A percentile compares a stretch with the other conserved stretches of the same genome.
Evolutionary conservation across 2,329 filamentous ascomycete species (phyloP).

Genomic region (Neonectria ditissima): DNA sequence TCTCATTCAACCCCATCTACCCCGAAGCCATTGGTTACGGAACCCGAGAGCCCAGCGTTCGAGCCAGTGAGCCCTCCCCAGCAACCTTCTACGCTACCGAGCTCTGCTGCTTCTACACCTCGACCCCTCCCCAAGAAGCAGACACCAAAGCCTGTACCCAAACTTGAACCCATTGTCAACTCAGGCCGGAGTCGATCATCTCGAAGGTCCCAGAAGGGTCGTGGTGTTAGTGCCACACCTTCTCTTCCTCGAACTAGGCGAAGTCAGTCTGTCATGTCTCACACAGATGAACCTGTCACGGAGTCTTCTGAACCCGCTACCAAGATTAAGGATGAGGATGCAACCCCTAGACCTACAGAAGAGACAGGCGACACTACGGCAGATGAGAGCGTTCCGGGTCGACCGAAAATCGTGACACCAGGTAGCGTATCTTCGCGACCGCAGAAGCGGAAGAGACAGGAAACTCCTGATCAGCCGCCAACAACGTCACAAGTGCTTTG

Average conservation of each 20-base stretch:
- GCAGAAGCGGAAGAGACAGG: conserved; percentile 69
- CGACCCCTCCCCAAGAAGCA: conserved; percentile 50
- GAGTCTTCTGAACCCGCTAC: conserved; percentile 54
- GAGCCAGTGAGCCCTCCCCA: conserved; percentile 70
- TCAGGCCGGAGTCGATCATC: conserved; percentile 50
- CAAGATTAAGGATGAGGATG: conserved; percentile 70
- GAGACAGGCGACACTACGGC: conserved; percentile 68
- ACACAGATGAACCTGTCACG: conserved; percentile 60
- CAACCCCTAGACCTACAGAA: conserved; percentile 65
- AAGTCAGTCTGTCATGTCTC: conserved; percentile 61
- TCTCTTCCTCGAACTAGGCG: conserved; percentile 52
- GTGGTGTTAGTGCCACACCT: conserved; percentile 51
- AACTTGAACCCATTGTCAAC: conserved; percentile 42
- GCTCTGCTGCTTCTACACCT: conserved; percentile 45
- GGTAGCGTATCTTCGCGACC: conserved; percentile 53
- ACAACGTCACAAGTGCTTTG: conserved; percentile 78
- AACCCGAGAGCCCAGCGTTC: conserved; percentile 64
- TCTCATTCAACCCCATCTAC: conserved; percentile 69
- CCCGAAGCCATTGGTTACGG: conserved; percentile 55
- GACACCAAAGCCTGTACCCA: conserved; percentile 45
- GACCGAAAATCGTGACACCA: conserved; percentile 53
- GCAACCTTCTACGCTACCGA: conserved; percentile 52
- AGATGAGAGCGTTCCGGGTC: conserved; percentile 62
- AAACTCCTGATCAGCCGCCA: conserved; percentile 61
- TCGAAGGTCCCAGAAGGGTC: conserved; percentile 51